A percentile compares a stretch with the other conserved stretches of the same genome.
Evolutionary conservation across 2,329 filamentous ascomycete genomes (phyloP).

Genomic region (Ploettnerulaceae sp.): DNA sequence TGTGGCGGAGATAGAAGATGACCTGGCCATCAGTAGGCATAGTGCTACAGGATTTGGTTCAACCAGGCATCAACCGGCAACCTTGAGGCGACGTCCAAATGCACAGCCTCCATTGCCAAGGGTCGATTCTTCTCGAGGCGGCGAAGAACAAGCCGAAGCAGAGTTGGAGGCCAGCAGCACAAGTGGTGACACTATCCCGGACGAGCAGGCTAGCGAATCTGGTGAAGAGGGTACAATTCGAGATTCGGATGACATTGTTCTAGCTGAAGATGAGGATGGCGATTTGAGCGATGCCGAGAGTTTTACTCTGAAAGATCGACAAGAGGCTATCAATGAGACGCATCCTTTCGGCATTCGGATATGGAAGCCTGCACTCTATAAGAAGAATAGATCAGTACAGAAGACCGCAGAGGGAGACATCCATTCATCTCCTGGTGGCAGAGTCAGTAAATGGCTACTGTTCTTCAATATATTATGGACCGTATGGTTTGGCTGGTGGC

Average conservation of each 20-base stretch:
- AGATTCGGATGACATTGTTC: slow-evolving; percentile 37
- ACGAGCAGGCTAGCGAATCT: slow-evolving; percentile 15
- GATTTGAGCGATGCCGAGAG: slow-evolving; percentile 89
- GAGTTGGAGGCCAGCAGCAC: slow-evolving; percentile 19
- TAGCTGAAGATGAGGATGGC: slow-evolving; percentile 56
- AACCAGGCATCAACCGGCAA: slow-evolving; percentile 45
- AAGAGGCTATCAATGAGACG: slow-evolving; percentile 97
- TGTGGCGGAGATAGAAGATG: slow-evolving; percentile 70
- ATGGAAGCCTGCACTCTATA: slow-evolving; percentile 98
- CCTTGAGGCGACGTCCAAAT: slow-evolving; percentile 44
- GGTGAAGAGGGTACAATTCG: slow-evolving; percentile 27
- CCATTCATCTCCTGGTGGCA: slow-evolving; percentile 85
- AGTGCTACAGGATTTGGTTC: slow-evolving; percentile 39
- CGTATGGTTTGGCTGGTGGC: slow-evolving; percentile 92
- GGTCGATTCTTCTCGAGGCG: slow-evolving; percentile 45
- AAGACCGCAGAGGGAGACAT: slow-evolving; percentile 96
- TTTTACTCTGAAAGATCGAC: slow-evolving; percentile 94
- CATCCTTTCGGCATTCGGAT: slow-evolving; percentile 98
- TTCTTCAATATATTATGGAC: slow-evolving; percentile 92
- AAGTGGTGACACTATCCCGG: slow-evolving; percentile 15
- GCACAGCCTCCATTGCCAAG: slow-evolving; percentile 42
- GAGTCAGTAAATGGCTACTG: slow-evolving; percentile 77
- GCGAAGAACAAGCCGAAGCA: slow-evolving; percentile 36
- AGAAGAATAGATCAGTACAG: slow-evolving; percentile 93
- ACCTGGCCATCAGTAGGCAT: slow-evolving; percentile 42